Conservation (phyloP, 169 alveolate species). For the Plasmodium chabaudi region DNA sequence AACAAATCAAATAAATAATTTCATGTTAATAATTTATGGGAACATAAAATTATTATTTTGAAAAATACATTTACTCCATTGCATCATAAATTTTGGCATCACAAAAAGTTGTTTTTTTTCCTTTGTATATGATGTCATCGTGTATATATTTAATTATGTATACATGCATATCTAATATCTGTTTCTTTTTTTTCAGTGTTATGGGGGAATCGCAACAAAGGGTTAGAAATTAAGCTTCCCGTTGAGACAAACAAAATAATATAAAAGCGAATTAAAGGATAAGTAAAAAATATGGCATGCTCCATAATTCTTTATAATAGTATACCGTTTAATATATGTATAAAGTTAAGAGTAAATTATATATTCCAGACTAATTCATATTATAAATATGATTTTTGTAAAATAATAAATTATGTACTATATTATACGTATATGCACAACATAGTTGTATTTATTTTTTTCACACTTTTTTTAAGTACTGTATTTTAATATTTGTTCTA, state of each 20-base stretch:
- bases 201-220: slow-evolving; percentile 57
- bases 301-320: too few relatives aligned
- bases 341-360: too few relatives aligned
- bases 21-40: background rate
- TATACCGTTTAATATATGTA: too few relatives aligned
- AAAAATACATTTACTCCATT: background rate
- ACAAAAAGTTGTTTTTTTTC: background rate
- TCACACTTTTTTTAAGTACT: too few relatives aligned
- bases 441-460: too few relatives aligned
- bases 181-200: slow-evolving; percentile 32
- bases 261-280: slow-evolving; percentile 22
- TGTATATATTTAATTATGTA: background rate
- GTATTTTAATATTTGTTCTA: too few relatives aligned
- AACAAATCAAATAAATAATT: background rate
- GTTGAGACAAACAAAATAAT: slow-evolving; percentile 3
- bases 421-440: background rate
- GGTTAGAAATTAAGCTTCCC: slow-evolving; percentile 66
- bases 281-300: too few relatives aligned
- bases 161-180: background rate
- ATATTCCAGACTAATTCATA: too few relatives aligned
- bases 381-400: too few relatives aligned
- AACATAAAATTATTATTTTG: background rate
- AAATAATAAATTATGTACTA: background rate
- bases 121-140: background rate
- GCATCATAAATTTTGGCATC: background rate